Percentiles rank a stretch among this genome's conserved stretches.
Conservation (phyloP, 768 basidiomycete species). For the Russula griseocarnosa region DNA sequence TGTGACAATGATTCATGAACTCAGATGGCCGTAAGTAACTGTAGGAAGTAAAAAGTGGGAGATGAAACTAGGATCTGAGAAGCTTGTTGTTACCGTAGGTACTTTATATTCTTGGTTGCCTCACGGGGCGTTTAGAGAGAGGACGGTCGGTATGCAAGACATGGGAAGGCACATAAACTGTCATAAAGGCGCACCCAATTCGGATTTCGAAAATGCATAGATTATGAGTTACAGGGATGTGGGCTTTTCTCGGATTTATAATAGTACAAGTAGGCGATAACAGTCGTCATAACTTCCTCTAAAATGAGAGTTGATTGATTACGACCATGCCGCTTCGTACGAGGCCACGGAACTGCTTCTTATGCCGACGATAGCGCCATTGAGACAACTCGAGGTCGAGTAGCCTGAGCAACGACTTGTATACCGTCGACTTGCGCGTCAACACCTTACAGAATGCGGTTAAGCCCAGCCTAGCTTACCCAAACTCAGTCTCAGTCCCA, state of each 20-base stretch:
- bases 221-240: background rate
- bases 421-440: conserved; percentile 48
- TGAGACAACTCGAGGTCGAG: conserved; percentile 51
- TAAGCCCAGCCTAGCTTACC: conserved; percentile 61
- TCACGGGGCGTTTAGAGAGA: no score
- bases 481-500: background rate
- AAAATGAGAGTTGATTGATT: conserved; percentile 31
- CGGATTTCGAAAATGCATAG: background rate
- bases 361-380: conserved; percentile 42
- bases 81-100: no score
- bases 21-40: no score
- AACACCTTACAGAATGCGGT: conserved; percentile 74
- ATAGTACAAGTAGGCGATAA: background rate
- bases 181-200: background rate
- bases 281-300: background rate
- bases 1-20: background rate
- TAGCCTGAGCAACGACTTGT: conserved; percentile 44
- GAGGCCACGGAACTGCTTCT: conserved; percentile 45
- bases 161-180: no score
- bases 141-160: no score
- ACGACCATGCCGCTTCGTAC: conserved; percentile 44
- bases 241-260: background rate
- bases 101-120: no score
- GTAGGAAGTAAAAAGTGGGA: no score
- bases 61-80: no score